phyloP scores from a whole-genome alignment of 1,284 basidiomycete genomes.

The Ceratobasidium sp. region DNA sequence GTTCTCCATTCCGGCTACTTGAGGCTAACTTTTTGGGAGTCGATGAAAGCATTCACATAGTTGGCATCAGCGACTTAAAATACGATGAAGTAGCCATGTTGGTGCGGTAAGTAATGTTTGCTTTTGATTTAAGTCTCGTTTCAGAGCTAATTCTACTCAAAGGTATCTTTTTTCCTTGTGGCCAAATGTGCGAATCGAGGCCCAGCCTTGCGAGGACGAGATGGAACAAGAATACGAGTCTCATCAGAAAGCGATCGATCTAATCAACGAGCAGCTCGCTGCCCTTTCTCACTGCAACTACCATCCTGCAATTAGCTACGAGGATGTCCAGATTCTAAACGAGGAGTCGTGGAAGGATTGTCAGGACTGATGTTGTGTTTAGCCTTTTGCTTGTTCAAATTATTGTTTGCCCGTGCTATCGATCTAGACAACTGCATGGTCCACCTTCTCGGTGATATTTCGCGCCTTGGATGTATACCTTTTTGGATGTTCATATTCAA shows the following conservation, averaged over 20 bases:
- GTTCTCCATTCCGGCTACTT: not conserved
- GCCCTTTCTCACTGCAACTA: not conserved
- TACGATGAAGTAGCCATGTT: not conserved
- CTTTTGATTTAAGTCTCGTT: not conserved
- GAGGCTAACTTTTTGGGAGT: conserved; percentile 10
- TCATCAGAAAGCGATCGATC: not conserved
- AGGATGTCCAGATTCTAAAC: not conserved
- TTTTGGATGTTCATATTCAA: no score
- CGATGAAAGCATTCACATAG: not conserved
- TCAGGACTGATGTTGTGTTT: not conserved
- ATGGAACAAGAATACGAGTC: not conserved
- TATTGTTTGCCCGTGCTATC: no score
- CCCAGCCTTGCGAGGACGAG: not conserved
- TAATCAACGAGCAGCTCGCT: not conserved
- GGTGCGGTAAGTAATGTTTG: not conserved
- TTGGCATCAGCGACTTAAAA: not conserved
- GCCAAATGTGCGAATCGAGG: not conserved
- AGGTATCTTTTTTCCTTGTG: conserved; percentile 12
- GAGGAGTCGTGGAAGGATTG: conserved; percentile 1
- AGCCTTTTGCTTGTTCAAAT: no score
- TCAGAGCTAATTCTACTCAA: no score
- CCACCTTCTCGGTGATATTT: no score
- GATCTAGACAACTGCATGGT: no score
- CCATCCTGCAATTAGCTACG: not conserved
- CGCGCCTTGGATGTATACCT: no score